A percentile compares a stretch with the other conserved stretches of the same genome.
phyloP scores from a whole-genome alignment of 2,329 filamentous ascomycete species.

The Venturia aucupariae region DNA sequence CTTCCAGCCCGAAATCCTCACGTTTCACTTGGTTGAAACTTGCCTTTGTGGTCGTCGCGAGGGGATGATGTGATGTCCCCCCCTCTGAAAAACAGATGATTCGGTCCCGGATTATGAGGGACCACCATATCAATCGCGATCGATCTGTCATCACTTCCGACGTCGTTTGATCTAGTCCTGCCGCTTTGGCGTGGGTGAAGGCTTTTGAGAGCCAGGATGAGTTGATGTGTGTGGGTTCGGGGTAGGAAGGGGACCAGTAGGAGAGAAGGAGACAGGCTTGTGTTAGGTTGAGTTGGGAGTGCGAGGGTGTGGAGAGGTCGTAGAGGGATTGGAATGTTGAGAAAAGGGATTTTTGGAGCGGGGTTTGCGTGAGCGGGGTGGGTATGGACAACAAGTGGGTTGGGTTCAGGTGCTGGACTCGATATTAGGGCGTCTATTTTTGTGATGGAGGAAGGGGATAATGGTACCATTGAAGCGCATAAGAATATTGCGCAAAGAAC shows the following conservation, averaged over 20 bases:
- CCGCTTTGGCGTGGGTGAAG: conserved; percentile 8
- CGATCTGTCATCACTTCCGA: conserved; percentile 13
- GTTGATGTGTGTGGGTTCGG: background rate
- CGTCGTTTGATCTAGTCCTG: background rate
- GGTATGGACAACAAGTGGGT: background rate
- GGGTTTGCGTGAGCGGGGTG: background rate
- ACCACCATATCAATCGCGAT: conserved; percentile 9
- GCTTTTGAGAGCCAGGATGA: conserved; percentile 7
- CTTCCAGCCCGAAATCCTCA: conserved; percentile 13
- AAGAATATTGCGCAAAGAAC: conserved; percentile 11
- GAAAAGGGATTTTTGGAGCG: background rate
- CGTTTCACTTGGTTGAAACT: background rate
- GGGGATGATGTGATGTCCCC: background rate
- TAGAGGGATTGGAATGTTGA: background rate
- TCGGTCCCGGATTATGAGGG: background rate
- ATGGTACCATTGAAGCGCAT: conserved; percentile 10
- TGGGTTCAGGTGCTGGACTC: conserved; percentile 6
- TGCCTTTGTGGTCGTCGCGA: background rate
- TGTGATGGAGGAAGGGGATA: background rate
- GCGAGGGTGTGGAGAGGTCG: background rate
- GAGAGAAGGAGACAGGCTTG: conserved; percentile 13
- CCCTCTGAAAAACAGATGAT: background rate
- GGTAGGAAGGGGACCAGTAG: conserved; percentile 10
- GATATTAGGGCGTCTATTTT: background rate
- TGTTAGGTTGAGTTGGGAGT: background rate